Evolutionary conservation across 148 eudicot species (phyloP), one percentile per base, ranked within the genome.

Genomic region (Silene uniflora): DNA sequence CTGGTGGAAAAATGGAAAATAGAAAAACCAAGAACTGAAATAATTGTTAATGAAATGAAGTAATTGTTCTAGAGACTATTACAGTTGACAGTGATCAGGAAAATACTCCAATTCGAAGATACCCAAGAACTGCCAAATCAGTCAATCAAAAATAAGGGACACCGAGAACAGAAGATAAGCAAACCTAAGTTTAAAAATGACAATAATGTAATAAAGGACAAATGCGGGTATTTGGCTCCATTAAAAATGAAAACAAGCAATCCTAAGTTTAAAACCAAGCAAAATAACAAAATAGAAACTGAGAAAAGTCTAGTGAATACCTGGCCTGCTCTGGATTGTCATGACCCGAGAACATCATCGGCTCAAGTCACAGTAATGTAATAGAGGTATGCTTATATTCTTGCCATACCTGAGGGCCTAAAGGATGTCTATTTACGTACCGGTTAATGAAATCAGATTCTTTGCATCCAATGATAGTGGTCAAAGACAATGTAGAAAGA

Each of bases 351-450:
- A 62, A 63, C 13, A 5, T n/a, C n/a, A n/a, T n/a, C n/a, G n/a
- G n/a, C n/a, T n/a, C n/a, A n/a, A n/a, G n/a, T n/a, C n/a, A n/a
- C n/a, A n/a, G n/a, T n/a, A n/a, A n/a, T n/a, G n/a, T 46, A 42
- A 42, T 55, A 64, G 80, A 74, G 22, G 82, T 60, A 73, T 83
- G 82, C 80, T 84, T 89, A 62, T 89, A 84, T 42, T 73, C 66
- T 63, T 84, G 71, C 96, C 96, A 93, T 35, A 78, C 76, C 58
- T 79, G 66, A 69, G 74, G 87, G 24, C 98, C 96, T 72, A 32
- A 55, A 44, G 92, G 92, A 75, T 92, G 92, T 67, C 35, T 78
- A 66, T 81, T 77, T 25, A 91, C 98, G 76, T 82, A 88, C 56
- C 16, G 72, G 67, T 39, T 76, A 46, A 80, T 25, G 56, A 93